Evolutionary conservation across 805 yeast species (phyloP).

Genomic region (Nakazawaea peltata): DNA sequence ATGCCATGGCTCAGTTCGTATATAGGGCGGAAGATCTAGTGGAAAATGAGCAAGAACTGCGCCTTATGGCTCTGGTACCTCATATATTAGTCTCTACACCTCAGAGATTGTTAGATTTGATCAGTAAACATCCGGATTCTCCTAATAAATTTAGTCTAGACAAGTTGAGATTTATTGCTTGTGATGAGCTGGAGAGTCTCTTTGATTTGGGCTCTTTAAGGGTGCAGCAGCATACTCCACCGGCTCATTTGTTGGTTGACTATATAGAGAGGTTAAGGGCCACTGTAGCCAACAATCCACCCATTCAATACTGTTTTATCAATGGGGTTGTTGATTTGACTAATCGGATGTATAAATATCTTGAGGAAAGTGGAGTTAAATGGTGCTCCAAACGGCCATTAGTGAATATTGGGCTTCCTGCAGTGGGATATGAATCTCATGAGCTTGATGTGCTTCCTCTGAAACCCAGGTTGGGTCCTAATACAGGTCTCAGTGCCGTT

Average conservation of each 20-base stretch:
- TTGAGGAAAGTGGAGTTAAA: no score
- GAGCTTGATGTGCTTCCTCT: slow-evolving; percentile 1
- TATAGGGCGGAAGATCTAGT: slow-evolving; percentile 17
- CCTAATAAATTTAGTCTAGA: slow-evolving; percentile 16
- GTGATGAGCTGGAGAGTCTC: slow-evolving; percentile 26
- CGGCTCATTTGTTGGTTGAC: slow-evolving; percentile 22
- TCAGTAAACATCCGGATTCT: slow-evolving; percentile 24
- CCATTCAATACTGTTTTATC: slow-evolving; percentile 8
- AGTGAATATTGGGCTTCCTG: slow-evolving; percentile 4
- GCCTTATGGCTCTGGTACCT: slow-evolving; percentile 19
- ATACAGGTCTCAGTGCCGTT: not conserved
- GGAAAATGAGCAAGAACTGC: slow-evolving; percentile 17
- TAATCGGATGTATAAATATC: not conserved
- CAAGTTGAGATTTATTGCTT: slow-evolving; percentile 19
- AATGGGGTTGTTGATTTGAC: slow-evolving; percentile 1
- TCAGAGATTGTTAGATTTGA: slow-evolving; percentile 24
- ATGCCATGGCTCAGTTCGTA: slow-evolving; percentile 20
- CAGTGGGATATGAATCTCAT: not conserved
- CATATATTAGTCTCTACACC: slow-evolving; percentile 27
- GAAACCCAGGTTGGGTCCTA: not conserved
- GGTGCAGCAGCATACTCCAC: slow-evolving; percentile 13
- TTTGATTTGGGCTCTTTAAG: slow-evolving; percentile 9
- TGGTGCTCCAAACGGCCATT: slow-evolving; percentile 6
- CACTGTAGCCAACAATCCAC: slow-evolving; percentile 8
- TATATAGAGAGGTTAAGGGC: slow-evolving; percentile 18